Conservation (phyloP, 306 rosid genomes). For the Quercus parvula region DNA sequence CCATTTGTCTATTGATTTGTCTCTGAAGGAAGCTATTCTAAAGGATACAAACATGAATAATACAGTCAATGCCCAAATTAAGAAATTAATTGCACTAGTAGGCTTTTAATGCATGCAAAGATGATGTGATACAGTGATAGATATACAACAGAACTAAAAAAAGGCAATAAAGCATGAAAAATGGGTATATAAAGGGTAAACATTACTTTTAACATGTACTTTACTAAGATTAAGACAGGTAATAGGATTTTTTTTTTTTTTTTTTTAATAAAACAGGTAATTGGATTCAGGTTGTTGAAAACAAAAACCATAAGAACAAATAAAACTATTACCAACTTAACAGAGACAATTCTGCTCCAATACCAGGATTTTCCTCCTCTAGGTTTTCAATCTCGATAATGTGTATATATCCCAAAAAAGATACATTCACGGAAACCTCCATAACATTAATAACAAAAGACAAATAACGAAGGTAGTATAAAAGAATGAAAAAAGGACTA, state of each 20-base stretch:
- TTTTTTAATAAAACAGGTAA: no score
- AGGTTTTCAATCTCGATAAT: background rate
- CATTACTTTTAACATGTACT: background rate
- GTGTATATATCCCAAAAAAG: background rate
- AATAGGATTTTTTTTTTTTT: background rate
- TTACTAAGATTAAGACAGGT: background rate
- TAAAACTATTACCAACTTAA: background rate
- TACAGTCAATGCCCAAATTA: background rate
- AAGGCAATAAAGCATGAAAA: background rate
- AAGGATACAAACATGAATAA: slow-evolving; percentile 35
- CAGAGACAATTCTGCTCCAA: background rate
- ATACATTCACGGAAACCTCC: background rate
- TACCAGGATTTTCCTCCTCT: background rate
- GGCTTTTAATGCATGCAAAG: background rate
- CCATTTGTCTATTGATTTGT: slow-evolving; percentile 86
- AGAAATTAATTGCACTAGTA: background rate
- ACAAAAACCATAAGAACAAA: background rate
- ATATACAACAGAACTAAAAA: no score
- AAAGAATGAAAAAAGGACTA: no score
- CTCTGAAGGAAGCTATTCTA: slow-evolving; percentile 68
- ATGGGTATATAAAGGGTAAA: background rate
- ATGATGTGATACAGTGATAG: no score
- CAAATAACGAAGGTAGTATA: background rate
- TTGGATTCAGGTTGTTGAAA: background rate
- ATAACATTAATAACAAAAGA: background rate